Evolutionary conservation across 225 moss, liverwort and hornwort genomes (phyloP), one percentile per base, ranked within the genome.

Genomic region (Marchantia polymorpha): DNA sequence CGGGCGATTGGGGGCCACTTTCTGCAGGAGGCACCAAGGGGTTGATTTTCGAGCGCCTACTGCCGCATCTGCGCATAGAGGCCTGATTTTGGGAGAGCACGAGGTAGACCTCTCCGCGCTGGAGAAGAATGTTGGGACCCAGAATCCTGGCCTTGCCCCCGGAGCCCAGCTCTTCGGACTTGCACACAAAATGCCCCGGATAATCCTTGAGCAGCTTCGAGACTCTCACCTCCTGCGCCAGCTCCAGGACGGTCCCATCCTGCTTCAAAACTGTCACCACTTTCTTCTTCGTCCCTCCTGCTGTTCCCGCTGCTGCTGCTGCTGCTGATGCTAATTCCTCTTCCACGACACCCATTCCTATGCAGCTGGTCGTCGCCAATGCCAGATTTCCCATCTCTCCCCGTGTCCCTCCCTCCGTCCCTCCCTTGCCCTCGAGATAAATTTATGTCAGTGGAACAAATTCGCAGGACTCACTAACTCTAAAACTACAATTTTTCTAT

Each of bases 241-340:
- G 52, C 58, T 79, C 67, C 52, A 79, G 5, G 6, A 69, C 27
- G 14, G 55, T 52, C 12, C 79, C 79, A 30, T 79, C 79, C 54
- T 23, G 23, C 53, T 69, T 68, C 52, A 79, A 14, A 9, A 79
- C 67, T 25, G 67, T 79, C 50, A 79, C 79, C 26, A 79, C 68
- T 16, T 69, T 53, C 27, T 51, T 50, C 11, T 10, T 26, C 47
- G 9, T 73, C 23, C 8, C 20, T 16, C 47, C 46, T 39, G 39
- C 39, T 39, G 39, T 5, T 39, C 3, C 39, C 5, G 39, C 39
- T 39, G 39, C 39, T 39, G 39, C 2, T 39, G 39, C 2, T 39
- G 39, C 2, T 39, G 39, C 2, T 39, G 39, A 39, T 39, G 39
- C 2, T 39, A 5, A 39, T 39, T 39, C 39, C 39, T 39, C 39